Conservation (phyloP, 2,329 filamentous ascomycete species). For the Diatrype stigma region DNA sequence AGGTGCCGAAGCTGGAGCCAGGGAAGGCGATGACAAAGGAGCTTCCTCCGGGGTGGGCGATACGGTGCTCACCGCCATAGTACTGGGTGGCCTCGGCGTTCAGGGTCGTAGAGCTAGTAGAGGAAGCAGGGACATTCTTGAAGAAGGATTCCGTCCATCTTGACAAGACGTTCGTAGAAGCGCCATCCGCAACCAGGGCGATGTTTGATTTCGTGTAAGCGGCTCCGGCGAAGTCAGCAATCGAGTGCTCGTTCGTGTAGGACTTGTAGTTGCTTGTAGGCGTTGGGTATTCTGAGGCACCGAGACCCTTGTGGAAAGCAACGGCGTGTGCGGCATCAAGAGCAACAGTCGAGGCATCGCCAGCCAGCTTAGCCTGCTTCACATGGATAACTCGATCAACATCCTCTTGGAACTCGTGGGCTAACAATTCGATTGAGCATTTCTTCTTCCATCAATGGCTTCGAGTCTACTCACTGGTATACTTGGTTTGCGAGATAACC, state of each 20-base stretch:
- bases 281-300: conserved; percentile 69
- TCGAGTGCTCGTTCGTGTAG: conserved; percentile 72
- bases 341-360: conserved; percentile 63
- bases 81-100: conserved; percentile 72
- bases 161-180: conserved; percentile 67
- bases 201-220: conserved; percentile 90
- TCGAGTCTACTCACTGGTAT: conserved; percentile 55
- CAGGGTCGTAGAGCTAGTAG: conserved; percentile 49
- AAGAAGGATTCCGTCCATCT: conserved; percentile 97
- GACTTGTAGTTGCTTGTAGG: conserved; percentile 68
- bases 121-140: conserved; percentile 58
- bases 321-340: conserved; percentile 72
- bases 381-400: conserved; percentile 71
- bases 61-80: conserved; percentile 91
- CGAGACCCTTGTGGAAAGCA: conserved; percentile 70
- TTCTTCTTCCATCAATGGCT: conserved; percentile 8
- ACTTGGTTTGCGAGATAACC: conserved; percentile 84
- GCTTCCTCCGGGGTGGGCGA: conserved; percentile 72
- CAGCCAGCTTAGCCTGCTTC: conserved; percentile 69
- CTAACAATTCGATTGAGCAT: conserved; percentile 42
- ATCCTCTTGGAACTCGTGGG: conserved; percentile 86
- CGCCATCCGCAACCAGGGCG: conserved; percentile 85
- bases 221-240: conserved; percentile 70
- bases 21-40: conserved; percentile 89
- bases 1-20: conserved; percentile 73